phyloP scores from a whole-genome alignment of 225 moss, liverwort and hornwort genomes.

The Neckera pumila region DNA sequence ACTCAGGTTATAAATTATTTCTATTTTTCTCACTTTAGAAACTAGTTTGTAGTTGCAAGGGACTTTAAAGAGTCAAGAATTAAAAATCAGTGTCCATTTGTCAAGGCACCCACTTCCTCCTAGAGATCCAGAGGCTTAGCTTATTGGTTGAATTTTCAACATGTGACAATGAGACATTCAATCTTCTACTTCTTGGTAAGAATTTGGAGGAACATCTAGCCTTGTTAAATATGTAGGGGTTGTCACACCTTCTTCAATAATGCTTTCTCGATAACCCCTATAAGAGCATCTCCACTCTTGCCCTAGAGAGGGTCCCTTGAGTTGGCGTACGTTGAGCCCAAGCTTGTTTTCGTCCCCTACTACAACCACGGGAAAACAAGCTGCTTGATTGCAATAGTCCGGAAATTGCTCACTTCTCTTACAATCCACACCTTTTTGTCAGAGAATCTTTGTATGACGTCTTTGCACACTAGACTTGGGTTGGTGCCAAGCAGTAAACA shows the following conservation, averaged over 20 bases:
- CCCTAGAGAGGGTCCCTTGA: too few species aligned
- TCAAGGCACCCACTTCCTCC: background rate
- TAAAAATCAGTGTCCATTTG: background rate
- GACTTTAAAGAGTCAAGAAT: rapidly evolving
- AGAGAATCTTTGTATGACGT: too few species aligned
- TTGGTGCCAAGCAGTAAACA: too few species aligned
- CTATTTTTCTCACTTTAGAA: rapidly evolving
- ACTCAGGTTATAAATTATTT: background rate
- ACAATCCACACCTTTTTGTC: too few species aligned
- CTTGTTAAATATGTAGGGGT: rapidly evolving
- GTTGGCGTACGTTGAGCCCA: too few species aligned
- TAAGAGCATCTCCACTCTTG: too few species aligned
- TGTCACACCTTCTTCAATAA: background rate
- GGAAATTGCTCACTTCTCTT: too few species aligned
- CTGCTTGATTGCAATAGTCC: too few species aligned
- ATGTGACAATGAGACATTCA: background rate
- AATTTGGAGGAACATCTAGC: background rate
- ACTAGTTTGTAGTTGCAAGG: background rate
- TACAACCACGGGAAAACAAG: too few species aligned
- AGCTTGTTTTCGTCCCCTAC: too few species aligned
- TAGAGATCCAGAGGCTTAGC: background rate
- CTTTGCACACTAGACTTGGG: too few species aligned
- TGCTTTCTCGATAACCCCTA: too few species aligned
- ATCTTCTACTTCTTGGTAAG: background rate
- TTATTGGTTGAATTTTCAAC: background rate